These are phyloP conservation scores for Piper longum DNA, from an alignment of 164 flowering plant genomes.

Conservation along the genomic window DNA sequence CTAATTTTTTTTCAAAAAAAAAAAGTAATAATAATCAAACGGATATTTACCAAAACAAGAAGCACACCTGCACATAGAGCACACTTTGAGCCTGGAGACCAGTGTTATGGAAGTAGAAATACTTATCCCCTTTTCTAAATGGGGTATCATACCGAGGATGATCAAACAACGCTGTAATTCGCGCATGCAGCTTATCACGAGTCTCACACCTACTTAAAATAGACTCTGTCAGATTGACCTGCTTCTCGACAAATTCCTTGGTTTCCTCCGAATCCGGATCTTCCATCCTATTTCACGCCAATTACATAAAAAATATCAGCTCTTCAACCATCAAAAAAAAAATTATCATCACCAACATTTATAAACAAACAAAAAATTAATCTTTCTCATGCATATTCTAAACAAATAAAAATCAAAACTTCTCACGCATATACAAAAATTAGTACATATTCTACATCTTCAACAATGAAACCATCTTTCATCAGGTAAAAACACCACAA, in stretches of 20 bases:
- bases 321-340: constrained; percentile 6
- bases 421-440: neutral
- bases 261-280: constrained; percentile 87
- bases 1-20: neutral
- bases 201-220: constrained; percentile 53
- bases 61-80: constrained; percentile 74
- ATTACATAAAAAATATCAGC: neutral
- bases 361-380: neutral
- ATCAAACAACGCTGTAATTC: constrained; percentile 57
- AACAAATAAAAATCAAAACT: neutral
- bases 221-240: constrained; percentile 54
- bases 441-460: neutral
- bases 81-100: constrained; percentile 92
- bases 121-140: constrained; percentile 54
- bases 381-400: neutral
- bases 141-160: constrained; percentile 74
- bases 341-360: neutral
- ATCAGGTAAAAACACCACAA: too few relatives aligned
- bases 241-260: constrained; percentile 82
- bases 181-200: constrained; percentile 53
- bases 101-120: constrained; percentile 84
- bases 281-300: constrained; percentile 43
- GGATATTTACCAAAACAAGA: neutral
- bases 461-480: neutral
- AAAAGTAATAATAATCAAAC: neutral